Evolutionary conservation across 2,329 filamentous ascomycete genomes (phyloP).

Genomic region (Venturia nashicola): DNA sequence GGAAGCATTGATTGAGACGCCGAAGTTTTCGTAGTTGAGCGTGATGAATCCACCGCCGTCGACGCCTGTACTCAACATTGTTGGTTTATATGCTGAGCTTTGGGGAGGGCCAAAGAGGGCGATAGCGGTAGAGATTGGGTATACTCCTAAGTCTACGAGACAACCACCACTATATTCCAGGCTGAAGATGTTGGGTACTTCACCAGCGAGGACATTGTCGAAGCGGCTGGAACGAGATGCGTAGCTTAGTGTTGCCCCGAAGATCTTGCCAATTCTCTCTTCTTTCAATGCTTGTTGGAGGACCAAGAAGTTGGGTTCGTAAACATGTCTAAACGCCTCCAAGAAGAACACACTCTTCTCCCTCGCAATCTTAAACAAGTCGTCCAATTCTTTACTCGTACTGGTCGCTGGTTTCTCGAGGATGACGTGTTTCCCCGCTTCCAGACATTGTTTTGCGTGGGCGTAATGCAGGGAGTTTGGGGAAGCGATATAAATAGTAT

Average conservation of each 20-base stretch:
- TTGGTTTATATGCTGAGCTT: conserved; percentile 28
- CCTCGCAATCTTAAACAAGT: conserved; percentile 30
- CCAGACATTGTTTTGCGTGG: conserved; percentile 31
- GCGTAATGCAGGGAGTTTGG: conserved; percentile 36
- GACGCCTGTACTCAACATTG: conserved; percentile 31
- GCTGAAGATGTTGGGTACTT: conserved; percentile 36
- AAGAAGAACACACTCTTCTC: conserved; percentile 30
- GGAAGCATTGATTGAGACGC: conserved; percentile 29
- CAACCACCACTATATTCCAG: conserved; percentile 34
- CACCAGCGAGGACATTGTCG: conserved; percentile 33
- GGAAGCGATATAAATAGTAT: conserved; percentile 36
- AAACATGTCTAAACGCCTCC: conserved; percentile 38
- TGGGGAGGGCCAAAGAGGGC: conserved; percentile 33
- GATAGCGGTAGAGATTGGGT: conserved; percentile 34
- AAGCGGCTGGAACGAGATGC: conserved; percentile 34
- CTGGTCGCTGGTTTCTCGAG: conserved; percentile 38
- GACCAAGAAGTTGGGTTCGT: conserved; percentile 36
- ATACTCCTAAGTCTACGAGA: conserved; percentile 37
- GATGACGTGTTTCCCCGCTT: conserved; percentile 35
- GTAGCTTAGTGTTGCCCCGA: conserved; percentile 32
- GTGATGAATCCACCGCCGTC: conserved; percentile 34
- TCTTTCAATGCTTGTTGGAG: conserved; percentile 24
- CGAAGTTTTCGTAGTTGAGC: conserved; percentile 32
- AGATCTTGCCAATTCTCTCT: conserved; percentile 28
- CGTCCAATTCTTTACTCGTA: conserved; percentile 29